Base-by-base conservation (phyloP, 495 filamentous ascomycete genomes). In the Penicillium canariense region DNA sequence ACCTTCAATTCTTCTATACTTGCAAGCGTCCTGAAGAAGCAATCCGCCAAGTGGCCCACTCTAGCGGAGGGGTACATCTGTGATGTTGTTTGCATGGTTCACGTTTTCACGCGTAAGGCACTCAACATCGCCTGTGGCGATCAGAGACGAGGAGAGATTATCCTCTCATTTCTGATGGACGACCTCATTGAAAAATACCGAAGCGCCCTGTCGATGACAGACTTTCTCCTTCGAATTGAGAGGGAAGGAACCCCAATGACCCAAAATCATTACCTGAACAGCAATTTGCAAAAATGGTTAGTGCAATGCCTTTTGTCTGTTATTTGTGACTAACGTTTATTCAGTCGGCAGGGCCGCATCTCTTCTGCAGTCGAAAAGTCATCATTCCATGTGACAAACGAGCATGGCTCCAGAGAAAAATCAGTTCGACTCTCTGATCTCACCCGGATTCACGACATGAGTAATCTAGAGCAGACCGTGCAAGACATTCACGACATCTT, bases 401-500 rank as follows among this genome's bases (percentile, higher is more conserved):
- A n/a, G n/a, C n/a, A n/a, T n/a, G n/a, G n/a, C n/a, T n/a, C n/a
- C n/a, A n/a, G n/a, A n/a, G 23, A 39, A 49, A 52, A 57, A 17
- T 55, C 68, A 0, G 63, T 73, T 5, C 54, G 59, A 5, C 15
- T 74, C 0, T 22, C 38, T 4, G 61, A 67, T 14, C 5, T 70
- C 15, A 45, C 11, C 39, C 39, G 1, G 5, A 60, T 5, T 30
- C n/a, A n/a, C n/a, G n/a, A 63, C 23, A 77, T 77, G 62, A 72
- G 63, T 54, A 87, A 84, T 50, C 48, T 52, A 0, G 66, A 79
- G 0, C 68, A 80, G n/a, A 69, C 69, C 3, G 57, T 75, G 7
- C 67, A 77, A 40, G 74, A 82, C 0, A 74, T 87, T 6, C 81
- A 86, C 42, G 80, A 87, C 52, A 77, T 79, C 14, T 64, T 87